Base-by-base conservation (phyloP, 2,329 filamentous ascomycete genomes). In the Talaromyces sp. region DNA sequence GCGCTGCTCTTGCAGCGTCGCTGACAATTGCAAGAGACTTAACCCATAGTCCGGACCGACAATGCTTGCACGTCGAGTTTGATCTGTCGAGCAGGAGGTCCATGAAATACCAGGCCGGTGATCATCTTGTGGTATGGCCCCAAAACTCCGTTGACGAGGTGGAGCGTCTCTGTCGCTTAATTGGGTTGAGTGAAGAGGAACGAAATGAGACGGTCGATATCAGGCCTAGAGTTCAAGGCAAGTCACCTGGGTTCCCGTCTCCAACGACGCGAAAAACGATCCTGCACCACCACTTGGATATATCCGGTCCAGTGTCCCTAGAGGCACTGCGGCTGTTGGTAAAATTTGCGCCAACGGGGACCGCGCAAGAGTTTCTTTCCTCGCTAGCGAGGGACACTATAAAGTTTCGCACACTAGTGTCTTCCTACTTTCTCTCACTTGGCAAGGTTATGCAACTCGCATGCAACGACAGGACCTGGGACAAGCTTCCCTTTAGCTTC, bases 361-460 rank as follows among this genome's bases (percentile, higher is more conserved):
- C n/a, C n/a, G n/a, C n/a, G n/a, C n/a, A n/a, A n/a, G n/a, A n/a
- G n/a, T n/a, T n/a, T n/a, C n/a, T n/a, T n/a, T n/a, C n/a, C n/a
- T n/a, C n/a, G n/a, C n/a, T n/a, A n/a, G n/a, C n/a, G n/a, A n/a
- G n/a, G 93, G 92, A 70, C 87, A 85, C 69, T 91, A 97, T 80
- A 96, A 93, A 35, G n/a, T n/a, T 9, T 6, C 8, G n/a, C n/a
- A 8, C 22, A 8, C 45, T 14, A 64, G 90, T 91, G 72, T 97
- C 97, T 83, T 83, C 89, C 57, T 89, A 92, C 79, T 87, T 95
- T 86, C 37, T 39, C 7, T 85, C 68, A 85, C 86, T 69, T 88
- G 90, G 70, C 89, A 90, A 74, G 22, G n/a, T 50, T 87, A 37
- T 71, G 68, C 7, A 67, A 70, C 45, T 63, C 59, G 35, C 43